Evolutionary conservation across 495 filamentous ascomycete species (phyloP).

Genomic region (Mycothermus thermophilus): DNA sequence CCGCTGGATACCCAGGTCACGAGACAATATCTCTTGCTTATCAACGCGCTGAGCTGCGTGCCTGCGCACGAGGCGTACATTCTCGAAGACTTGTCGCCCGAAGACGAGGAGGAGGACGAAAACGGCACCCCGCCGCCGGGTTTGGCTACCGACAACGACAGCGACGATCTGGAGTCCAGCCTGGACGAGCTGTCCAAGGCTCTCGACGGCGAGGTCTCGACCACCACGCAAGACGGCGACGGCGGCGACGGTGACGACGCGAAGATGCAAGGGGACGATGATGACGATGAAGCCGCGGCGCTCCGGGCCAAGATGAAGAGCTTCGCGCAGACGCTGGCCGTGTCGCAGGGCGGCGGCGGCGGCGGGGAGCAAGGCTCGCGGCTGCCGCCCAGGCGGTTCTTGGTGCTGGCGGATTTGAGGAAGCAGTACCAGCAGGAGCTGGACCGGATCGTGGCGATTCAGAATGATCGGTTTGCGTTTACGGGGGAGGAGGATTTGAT

Average conservation of each 20-base stretch:
- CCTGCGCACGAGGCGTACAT: slow-evolving; percentile 64
- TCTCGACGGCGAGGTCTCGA: slow-evolving; percentile 8
- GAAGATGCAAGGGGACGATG: neutral
- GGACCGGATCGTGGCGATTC: slow-evolving; percentile 54
- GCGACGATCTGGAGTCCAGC: slow-evolving; percentile 15
- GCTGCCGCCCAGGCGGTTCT: slow-evolving; percentile 39
- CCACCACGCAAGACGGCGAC: neutral
- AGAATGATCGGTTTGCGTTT: slow-evolving; percentile 45
- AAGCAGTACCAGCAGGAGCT: slow-evolving; percentile 77
- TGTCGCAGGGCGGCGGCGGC: too few species aligned
- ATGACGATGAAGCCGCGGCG: slow-evolving; percentile 19
- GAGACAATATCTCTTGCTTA: slow-evolving; percentile 64
- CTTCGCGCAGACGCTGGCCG: slow-evolving; percentile 5
- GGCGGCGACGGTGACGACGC: neutral
- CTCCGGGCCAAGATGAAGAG: slow-evolving; percentile 13
- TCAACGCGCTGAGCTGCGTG: slow-evolving; percentile 82
- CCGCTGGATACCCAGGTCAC: slow-evolving; percentile 43
- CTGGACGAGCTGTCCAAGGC: slow-evolving; percentile 12
- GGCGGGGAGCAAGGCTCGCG: slow-evolving; percentile 4
- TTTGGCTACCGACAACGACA: slow-evolving; percentile 2
- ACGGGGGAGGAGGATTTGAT: slow-evolving; percentile 37
- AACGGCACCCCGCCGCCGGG: slow-evolving; percentile 1
- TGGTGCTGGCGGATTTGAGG: slow-evolving; percentile 71
- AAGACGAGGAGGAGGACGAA: slow-evolving; percentile 26
- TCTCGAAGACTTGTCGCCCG: slow-evolving; percentile 28